Percentiles rank a stretch among this genome's conserved stretches.
These are phyloP conservation scores for Heterobasidion occidentale DNA, from an alignment of 1,284 basidiomycete genomes.

Conservation along the genomic window DNA sequence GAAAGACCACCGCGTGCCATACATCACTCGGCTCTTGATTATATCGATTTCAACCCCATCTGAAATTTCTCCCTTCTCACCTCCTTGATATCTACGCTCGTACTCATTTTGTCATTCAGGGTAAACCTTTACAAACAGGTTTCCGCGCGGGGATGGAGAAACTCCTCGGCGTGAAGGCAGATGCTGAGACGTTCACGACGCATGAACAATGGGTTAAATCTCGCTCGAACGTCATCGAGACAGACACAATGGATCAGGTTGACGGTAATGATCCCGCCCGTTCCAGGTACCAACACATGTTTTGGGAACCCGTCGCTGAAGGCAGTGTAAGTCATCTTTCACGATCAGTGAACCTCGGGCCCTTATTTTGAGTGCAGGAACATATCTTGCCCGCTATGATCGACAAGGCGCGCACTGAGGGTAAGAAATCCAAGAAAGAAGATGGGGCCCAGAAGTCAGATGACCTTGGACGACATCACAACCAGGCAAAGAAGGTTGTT, in stretches of 20 bases:
- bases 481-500: conserved; percentile 6
- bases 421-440: conserved; percentile 19
- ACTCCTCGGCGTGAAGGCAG: conserved; percentile 42
- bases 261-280: conserved; percentile 50
- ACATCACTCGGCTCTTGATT: conserved; percentile 35
- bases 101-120: conserved; percentile 24
- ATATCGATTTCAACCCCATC: conserved; percentile 37
- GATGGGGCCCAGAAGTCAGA: conserved; percentile 29
- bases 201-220: conserved; percentile 17
- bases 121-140: conserved; percentile 54
- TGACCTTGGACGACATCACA: conserved; percentile 12
- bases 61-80: conserved; percentile 25
- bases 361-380: conserved; percentile 31
- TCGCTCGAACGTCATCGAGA: conserved; percentile 40
- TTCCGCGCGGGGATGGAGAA: conserved; percentile 65
- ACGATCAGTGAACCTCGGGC: background rate
- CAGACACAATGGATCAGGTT: conserved; percentile 51
- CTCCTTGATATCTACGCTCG: background rate
- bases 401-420: conserved; percentile 25
- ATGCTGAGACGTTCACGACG: conserved; percentile 6
- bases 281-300: conserved; percentile 59
- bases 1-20: conserved; percentile 49
- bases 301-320: conserved; percentile 69
- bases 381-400: conserved; percentile 47
- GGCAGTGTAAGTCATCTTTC: conserved; percentile 38